Evolutionary conservation across 2,329 filamentous ascomycete genomes (phyloP), one percentile per base, ranked within the genome.

Genomic region (Diaporthe helianthi): DNA sequence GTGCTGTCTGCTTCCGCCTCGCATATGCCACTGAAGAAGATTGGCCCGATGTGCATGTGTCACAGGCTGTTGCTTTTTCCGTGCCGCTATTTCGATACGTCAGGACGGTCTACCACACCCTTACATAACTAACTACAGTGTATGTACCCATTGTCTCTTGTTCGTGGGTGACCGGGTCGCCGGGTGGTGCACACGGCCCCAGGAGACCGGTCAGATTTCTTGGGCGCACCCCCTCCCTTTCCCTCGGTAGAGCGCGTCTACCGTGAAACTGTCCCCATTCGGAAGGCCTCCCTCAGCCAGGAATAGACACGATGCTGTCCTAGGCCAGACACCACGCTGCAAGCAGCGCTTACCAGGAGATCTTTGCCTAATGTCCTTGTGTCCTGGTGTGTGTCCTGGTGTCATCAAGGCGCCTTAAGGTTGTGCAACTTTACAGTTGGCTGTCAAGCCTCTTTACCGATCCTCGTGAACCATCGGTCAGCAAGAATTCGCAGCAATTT

Each of bases 1-100:
- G 58, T 46, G 29, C 58, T 63, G 58, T 29, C 58, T 63, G 58
- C 58, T 49, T 49, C 58, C 58, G 58, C 49, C 58, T 29, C 44
- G 58, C 58, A 63, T 33, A 63, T 63, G 44, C 58, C 58, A 63
- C 58, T 63, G 58, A 49, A 47, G 58, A 63, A 63, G 29, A 63
- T 63, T 63, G 58, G 58, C 58, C 58, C 58, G 58, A 63, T 63
- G 44, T 49, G 41, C 58, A 49, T 63, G 58, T 47, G 58, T 36
- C 58, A 63, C 58, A 63, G 58, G 26, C 29, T 36, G 29, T 49
- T 63, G 58, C 58, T 63, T 63, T 63, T 63, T 24, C n/a, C 29
- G 44, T 63, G 58, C 44, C 44, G 44, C 44, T 22, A 22, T 61
- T 61, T 61, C 55, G 55, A 61, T 47, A 33, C 29, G 55, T 61